Base-by-base conservation (phyloP, 352 stramenopile species). In the Pythium periplocum region DNA sequence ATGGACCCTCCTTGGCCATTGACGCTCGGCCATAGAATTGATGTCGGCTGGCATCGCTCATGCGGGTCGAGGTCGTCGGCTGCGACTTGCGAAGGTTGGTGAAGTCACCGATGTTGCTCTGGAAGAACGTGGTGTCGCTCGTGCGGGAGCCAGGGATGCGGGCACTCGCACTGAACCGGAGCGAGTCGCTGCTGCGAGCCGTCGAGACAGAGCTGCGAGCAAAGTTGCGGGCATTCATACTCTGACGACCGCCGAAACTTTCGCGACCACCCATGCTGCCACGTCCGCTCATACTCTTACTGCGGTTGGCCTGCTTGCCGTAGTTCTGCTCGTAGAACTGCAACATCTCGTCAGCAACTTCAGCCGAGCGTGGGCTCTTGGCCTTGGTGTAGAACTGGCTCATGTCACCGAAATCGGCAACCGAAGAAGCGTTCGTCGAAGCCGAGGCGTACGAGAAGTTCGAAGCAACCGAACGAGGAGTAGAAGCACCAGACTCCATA, bases 341-440 rank as follows among this genome's bases (percentile, higher is more conserved):
- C 33, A 66, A 36, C 59, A 66, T 66, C 40, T 66, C 59, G 32
- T 51, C 48, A 38, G 53, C 59, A 31, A 66, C 48, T 17, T 50
- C 53, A 8, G 53, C 53, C n/a, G 59, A 66, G 32, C 59, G 53
- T 5, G 59, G 59, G 4, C 53, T 62, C 41, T 45, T 44, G 12
- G 56, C 55, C 55, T 68, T 62, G 55, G 38, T 62, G 59, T 90
- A 88, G 53, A 88, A 90, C 49, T 80, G 82, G 71, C 84, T 75
- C 80, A 90, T 86, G 55, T 90, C 80, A 45, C 80, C 80, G 17
- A 90, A 57, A 54, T 90, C 80, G 36, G 84, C 86, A 48, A 90
- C 69, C 8, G 75, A 87, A 10, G 80, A 90, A 11, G 65, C 77
- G 35, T 75, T 82, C 2, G 80, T 90, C 48, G 75, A 87, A 45